A percentile compares a stretch with the other conserved stretches of the same genome.
Evolutionary conservation across 2,329 filamentous ascomycete genomes (phyloP).

Genomic region (Botryotinia narcissicola): DNA sequence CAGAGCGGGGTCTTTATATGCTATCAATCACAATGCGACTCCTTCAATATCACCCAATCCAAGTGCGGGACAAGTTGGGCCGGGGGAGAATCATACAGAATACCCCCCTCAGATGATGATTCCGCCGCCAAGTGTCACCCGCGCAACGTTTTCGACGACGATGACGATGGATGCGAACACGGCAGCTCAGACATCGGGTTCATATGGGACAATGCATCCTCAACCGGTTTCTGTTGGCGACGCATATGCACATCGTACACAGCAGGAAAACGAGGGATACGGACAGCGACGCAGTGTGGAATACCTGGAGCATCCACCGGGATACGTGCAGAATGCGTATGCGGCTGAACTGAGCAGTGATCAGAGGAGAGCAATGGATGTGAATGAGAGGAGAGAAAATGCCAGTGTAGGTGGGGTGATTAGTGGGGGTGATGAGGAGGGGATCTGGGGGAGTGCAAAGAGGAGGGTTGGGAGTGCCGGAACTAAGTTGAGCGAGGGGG

Average conservation of each 20-base stretch:
- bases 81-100: not conserved
- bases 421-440: slow-evolving; percentile 29
- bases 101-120: slow-evolving; percentile 41
- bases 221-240: slow-evolving; percentile 15
- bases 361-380: slow-evolving; percentile 40
- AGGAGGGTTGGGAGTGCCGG: slow-evolving; percentile 58
- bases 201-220: not conserved
- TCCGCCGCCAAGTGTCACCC: slow-evolving; percentile 26
- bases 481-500: slow-evolving; percentile 55
- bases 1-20: slow-evolving; percentile 45
- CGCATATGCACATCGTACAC: not conserved
- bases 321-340: slow-evolving; percentile 56
- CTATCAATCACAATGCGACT: not conserved
- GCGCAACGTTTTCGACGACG: slow-evolving; percentile 48
- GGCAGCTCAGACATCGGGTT: not conserved
- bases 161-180: slow-evolving; percentile 34
- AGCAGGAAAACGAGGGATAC: not conserved
- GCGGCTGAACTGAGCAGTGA: slow-evolving; percentile 52
- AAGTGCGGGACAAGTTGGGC: not conserved
- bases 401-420: slow-evolving; percentile 38
- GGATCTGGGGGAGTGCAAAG: slow-evolving; percentile 55
- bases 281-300: slow-evolving; percentile 26
- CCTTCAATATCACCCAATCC: not conserved
- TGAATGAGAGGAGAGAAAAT: slow-evolving; percentile 22
- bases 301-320: slow-evolving; percentile 41